Evolutionary conservation across 2,329 filamentous ascomycete genomes (phyloP).

Genomic region (Epichloe bromicola): DNA sequence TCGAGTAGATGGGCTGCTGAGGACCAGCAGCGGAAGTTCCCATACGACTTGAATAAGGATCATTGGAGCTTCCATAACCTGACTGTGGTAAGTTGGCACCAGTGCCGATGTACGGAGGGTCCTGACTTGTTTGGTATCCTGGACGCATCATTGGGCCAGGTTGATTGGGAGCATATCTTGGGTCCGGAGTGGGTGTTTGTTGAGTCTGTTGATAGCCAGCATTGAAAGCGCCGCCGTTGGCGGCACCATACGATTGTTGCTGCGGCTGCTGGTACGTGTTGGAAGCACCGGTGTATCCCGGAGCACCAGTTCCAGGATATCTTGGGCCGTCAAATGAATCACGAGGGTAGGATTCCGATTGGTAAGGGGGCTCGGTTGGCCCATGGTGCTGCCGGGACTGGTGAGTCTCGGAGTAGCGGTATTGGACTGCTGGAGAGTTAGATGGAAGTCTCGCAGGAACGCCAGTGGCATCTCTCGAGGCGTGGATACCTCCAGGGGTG

Average conservation of each 20-base stretch:
- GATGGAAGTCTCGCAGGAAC: slow-evolving; percentile 36
- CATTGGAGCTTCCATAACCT: slow-evolving; percentile 12
- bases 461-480: slow-evolving; percentile 36
- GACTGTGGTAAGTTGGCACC: slow-evolving; percentile 22
- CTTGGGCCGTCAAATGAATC: slow-evolving; percentile 32
- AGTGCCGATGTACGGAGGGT: slow-evolving; percentile 22
- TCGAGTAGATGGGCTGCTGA: slow-evolving; percentile 21
- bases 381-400: slow-evolving; percentile 35
- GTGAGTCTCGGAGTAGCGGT: slow-evolving; percentile 41
- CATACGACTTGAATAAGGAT: slow-evolving; percentile 20
- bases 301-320: slow-evolving; percentile 37
- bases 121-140: slow-evolving; percentile 17
- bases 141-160: slow-evolving; percentile 19
- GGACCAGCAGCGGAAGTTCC: slow-evolving; percentile 17
- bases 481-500: slow-evolving; percentile 43
- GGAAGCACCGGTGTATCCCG: slow-evolving; percentile 35
- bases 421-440: slow-evolving; percentile 47
- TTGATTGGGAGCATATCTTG: slow-evolving; percentile 19
- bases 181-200: slow-evolving; percentile 21
- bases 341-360: slow-evolving; percentile 24
- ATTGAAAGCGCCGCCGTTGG: slow-evolving; percentile 19
- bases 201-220: slow-evolving; percentile 19
- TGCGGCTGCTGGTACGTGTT: slow-evolving; percentile 17
- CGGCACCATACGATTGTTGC: slow-evolving; percentile 16
- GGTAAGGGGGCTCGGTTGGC: slow-evolving; percentile 27